Conservation (phyloP, 768 basidiomycete species). For the Lentinula sp. region DNA sequence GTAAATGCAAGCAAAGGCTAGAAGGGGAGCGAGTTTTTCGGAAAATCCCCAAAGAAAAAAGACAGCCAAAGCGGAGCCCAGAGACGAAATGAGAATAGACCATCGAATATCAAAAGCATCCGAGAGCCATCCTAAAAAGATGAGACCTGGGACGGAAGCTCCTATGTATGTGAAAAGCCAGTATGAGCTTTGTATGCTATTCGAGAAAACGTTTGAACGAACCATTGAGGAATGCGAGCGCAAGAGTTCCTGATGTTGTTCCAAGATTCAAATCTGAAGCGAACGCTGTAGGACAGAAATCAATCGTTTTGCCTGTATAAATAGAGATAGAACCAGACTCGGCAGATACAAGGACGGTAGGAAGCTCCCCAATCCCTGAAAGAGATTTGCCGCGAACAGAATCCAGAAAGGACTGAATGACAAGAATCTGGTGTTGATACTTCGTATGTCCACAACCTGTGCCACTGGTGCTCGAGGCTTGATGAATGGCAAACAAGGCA, state of each 20-base stretch:
- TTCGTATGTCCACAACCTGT: conserved; percentile 3
- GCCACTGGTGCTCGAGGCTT: conserved; percentile 8
- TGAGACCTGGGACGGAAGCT: conserved; percentile 8
- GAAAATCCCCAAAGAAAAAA: conserved; percentile 9
- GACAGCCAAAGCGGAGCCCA: conserved; percentile 6
- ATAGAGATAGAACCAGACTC: neutral
- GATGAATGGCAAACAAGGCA: conserved; percentile 8
- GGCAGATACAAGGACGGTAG: conserved; percentile 8
- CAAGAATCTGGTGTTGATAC: conserved; percentile 4
- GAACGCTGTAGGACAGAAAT: neutral
- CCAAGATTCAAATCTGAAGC: conserved; percentile 8
- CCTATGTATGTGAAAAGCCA: neutral
- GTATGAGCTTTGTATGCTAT: neutral
- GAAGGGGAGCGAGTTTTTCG: neutral
- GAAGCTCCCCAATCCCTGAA: conserved; percentile 9
- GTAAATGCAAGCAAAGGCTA: conserved; percentile 6
- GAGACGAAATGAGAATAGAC: conserved; percentile 6
- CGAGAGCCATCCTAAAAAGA: conserved; percentile 8
- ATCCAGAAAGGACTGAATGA: conserved; percentile 6
- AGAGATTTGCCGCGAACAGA: conserved; percentile 5
- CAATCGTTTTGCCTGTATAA: neutral
- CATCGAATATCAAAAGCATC: conserved; percentile 3
- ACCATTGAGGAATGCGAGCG: conserved; percentile 9
- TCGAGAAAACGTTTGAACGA: neutral
- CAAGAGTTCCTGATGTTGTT: conserved; percentile 6